Evolutionary conservation across 1,139 yeast species (phyloP).

Genomic region (Blastobotrys serpentis): DNA sequence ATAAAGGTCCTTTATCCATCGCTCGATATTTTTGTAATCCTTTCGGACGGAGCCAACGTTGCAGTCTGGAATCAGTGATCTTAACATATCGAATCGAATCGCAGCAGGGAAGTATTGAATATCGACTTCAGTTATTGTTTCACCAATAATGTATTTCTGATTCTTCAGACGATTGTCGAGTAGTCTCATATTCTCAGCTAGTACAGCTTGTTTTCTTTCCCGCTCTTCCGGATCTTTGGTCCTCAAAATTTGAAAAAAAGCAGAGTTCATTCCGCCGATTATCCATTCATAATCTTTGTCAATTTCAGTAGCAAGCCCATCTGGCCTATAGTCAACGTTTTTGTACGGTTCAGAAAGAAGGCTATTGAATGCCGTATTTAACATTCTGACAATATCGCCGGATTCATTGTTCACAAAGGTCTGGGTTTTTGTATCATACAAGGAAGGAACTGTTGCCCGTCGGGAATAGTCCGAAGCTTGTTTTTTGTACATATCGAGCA

Average conservation of each 20-base stretch:
- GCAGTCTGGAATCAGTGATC: constrained; percentile 39
- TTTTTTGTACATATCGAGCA: constrained; percentile 70
- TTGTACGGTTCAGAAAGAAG: constrained; percentile 34
- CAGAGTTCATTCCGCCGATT: neutral
- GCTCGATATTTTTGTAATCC: constrained; percentile 73
- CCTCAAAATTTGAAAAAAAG: neutral
- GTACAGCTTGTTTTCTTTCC: constrained; percentile 9
- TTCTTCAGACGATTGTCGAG: constrained; percentile 60
- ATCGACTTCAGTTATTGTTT: constrained; percentile 82
- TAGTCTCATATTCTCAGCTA: neutral
- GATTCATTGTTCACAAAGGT: constrained; percentile 91
- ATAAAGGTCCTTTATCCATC: constrained; percentile 79
- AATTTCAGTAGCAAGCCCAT: constrained; percentile 15
- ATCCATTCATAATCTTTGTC: neutral
- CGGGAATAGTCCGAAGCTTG: constrained; percentile 75
- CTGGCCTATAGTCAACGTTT: constrained; percentile 48
- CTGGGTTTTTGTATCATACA: constrained; percentile 80
- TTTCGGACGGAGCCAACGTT: constrained; percentile 74
- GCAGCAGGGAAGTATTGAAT: constrained; percentile 79
- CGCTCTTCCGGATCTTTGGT: neutral
- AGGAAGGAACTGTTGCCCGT: constrained; percentile 84
- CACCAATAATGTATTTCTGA: constrained; percentile 53
- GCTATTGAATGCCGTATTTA: constrained; percentile 65
- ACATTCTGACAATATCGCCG: constrained; percentile 79
- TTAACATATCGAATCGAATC: constrained; percentile 62